Percentiles rank a stretch among this genome's conserved stretches.
These are phyloP conservation scores for Myrica gale DNA, from an alignment of 306 rosid species.

Conservation along the genomic window DNA sequence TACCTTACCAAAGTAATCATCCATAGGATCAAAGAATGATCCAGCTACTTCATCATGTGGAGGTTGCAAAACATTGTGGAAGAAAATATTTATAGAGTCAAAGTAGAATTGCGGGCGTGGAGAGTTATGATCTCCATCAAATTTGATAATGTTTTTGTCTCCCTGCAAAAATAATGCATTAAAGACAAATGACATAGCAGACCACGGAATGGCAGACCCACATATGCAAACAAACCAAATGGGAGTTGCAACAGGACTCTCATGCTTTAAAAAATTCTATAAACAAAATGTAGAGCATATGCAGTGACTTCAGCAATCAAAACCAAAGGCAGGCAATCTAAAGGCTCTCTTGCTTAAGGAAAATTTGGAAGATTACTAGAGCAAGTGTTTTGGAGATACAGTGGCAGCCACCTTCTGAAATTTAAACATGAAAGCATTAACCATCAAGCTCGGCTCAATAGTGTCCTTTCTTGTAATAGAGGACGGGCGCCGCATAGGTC, in stretches of 20 bases:
- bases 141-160: conserved; percentile 83
- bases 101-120: conserved; percentile 92
- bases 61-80: conserved; percentile 88
- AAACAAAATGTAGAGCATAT: conserved; percentile 14
- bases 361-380: no score
- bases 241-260: conserved; percentile 9
- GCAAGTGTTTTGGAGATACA: no score
- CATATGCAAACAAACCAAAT: conserved; percentile 6
- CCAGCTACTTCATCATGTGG: conserved; percentile 85
- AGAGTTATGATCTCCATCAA: conserved; percentile 99
- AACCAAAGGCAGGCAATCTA: no score
- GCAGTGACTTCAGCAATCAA: not conserved
- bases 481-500: not conserved
- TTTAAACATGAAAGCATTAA: conserved; percentile 7
- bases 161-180: conserved; percentile 57
- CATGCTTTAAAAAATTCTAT: conserved; percentile 1
- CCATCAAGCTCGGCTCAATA: not conserved
- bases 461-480: conserved; percentile 11
- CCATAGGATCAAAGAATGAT: conserved; percentile 57
- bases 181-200: conserved; percentile 8
- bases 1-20: conserved; percentile 79
- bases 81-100: conserved; percentile 85
- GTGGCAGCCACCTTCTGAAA: not conserved
- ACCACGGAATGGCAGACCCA: not conserved
- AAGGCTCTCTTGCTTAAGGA: no score